Base-by-base conservation (phyloP, 1,139 yeast genomes). In the Sugiyamaella pinicola region DNA sequence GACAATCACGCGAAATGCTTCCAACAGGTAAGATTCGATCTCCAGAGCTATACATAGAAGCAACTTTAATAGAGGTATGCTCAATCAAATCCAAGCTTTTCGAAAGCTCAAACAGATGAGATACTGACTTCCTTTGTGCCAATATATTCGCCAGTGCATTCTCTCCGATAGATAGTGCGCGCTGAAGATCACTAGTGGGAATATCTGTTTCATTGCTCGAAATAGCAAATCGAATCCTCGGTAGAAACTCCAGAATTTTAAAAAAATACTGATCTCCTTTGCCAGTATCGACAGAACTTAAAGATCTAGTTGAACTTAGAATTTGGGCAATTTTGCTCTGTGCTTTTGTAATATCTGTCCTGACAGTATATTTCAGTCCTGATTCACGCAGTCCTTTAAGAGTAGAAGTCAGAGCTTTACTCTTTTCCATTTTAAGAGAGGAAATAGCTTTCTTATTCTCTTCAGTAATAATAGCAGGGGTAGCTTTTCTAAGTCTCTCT, bases 91-190 rank as follows among this genome's bases (percentile, higher is more conserved):
- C 34, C n/a, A 45, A 35, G 15, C 9, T 9, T 8, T 24, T 13
- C 2, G 49, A 35, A 15, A 12, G 24, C 18, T 31, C 15, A 9
- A 13, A 22, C 13, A 46, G n/a, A 19, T n/a, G 22, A 9, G 39
- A 31, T 8, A 47, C n/a, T 8, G 40, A 10, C 9, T 39, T 34
- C 15, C 51, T 29, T 17, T 47, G 46, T 5, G 31, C 6, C 18
- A 40, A 15, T 18, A 77, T 61, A 80, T 71, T 8, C 77, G 76
- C 62, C 7, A 89, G 68, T 51, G 89, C 69, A 66, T 88, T 85
- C 62, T 93, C 98, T 7, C 83, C 74, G n/a, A 84, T 83, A 2
- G 93, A 89, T 61, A 89, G 73, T 40, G 90, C 96, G 60, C 84
- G 85, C 56, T 82, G 86, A 35, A 88, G 79, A 65, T 87, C 96